phyloP scores from a whole-genome alignment of 2,329 filamentous ascomycete genomes.

The Pestalotiopsis sp. region DNA sequence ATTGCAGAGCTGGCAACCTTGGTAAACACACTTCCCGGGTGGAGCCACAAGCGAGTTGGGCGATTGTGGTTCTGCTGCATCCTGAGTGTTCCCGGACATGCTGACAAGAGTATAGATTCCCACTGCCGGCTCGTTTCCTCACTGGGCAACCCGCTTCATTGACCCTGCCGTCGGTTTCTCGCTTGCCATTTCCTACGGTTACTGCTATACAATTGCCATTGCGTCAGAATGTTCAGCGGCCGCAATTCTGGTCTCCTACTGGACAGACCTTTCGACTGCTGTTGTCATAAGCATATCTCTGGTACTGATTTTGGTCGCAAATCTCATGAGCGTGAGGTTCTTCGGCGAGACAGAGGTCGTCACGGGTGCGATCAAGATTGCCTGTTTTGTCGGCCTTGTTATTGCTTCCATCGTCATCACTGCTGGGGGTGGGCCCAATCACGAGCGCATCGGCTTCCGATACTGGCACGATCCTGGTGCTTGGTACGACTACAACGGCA shows the following conservation, averaged over 20 bases:
- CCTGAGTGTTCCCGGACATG: not conserved
- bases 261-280: slow-evolving; percentile 21
- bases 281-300: slow-evolving; percentile 32
- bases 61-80: not conserved
- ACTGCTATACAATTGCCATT: slow-evolving; percentile 34
- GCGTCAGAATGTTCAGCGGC: slow-evolving; percentile 35
- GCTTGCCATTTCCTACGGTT: slow-evolving; percentile 39
- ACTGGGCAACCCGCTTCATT: slow-evolving; percentile 29
- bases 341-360: slow-evolving; percentile 19
- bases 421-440: slow-evolving; percentile 51
- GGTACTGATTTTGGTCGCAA: slow-evolving; percentile 15
- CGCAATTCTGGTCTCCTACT: slow-evolving; percentile 26
- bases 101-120: slow-evolving; percentile 12
- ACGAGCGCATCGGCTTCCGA: slow-evolving; percentile 51
- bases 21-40: slow-evolving; percentile 4
- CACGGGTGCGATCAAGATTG: slow-evolving; percentile 18
- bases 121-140: slow-evolving; percentile 18
- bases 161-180: slow-evolving; percentile 31
- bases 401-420: slow-evolving; percentile 52
- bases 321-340: slow-evolving; percentile 14
- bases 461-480: slow-evolving; percentile 55
- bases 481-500: slow-evolving; percentile 45
- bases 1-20: slow-evolving; percentile 33
- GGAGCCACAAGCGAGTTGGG: not conserved
- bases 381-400: slow-evolving; percentile 50